Percentiles rank a stretch among this genome's conserved stretches.
These are phyloP conservation scores for Chalciporus chontae DNA, from an alignment of 768 basidiomycete genomes.

Conservation along the genomic window DNA sequence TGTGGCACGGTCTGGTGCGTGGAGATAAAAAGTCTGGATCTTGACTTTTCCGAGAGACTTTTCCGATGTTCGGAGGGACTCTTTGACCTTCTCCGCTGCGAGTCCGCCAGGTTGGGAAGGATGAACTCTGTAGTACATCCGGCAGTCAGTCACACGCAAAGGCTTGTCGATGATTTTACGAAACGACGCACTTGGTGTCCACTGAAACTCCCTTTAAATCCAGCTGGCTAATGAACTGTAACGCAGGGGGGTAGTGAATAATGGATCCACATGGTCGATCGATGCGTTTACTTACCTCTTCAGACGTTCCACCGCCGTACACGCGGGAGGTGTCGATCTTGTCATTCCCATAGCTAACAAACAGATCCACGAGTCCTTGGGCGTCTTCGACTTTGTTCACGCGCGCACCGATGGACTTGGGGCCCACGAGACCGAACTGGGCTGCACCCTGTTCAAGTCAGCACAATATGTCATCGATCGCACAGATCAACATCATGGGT, in stretches of 20 bases:
- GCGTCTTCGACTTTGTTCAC: conserved; percentile 11
- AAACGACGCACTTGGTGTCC: conserved; percentile 18
- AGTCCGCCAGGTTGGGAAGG: conserved; percentile 9
- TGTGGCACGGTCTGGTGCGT: no score
- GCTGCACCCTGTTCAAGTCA: conserved; percentile 10
- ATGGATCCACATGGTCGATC: no score
- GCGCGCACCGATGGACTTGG: conserved; percentile 1
- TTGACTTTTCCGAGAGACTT: no score
- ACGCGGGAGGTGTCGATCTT: conserved; percentile 10
- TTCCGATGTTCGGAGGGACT: no score
- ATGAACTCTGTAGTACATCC: conserved; percentile 29
- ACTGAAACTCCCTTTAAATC: conserved; percentile 16
- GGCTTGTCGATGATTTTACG: background rate
- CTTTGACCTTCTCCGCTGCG: no score
- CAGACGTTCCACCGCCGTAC: conserved; percentile 14
- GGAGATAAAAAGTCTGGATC: no score
- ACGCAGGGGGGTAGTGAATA: background rate
- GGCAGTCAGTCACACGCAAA: background rate
- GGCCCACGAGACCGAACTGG: conserved; percentile 12
- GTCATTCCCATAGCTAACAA: conserved; percentile 5
- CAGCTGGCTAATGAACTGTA: conserved; percentile 12
- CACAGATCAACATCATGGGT: background rate
- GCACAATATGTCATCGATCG: background rate
- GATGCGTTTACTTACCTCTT: conserved; percentile 4
- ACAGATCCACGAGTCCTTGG: conserved; percentile 20